Percentiles rank a stretch among this genome's conserved stretches.
Evolutionary conservation across 192 early-diverging fungal genomes (phyloP).

Genomic region (Umbelopsis ramanniana): DNA sequence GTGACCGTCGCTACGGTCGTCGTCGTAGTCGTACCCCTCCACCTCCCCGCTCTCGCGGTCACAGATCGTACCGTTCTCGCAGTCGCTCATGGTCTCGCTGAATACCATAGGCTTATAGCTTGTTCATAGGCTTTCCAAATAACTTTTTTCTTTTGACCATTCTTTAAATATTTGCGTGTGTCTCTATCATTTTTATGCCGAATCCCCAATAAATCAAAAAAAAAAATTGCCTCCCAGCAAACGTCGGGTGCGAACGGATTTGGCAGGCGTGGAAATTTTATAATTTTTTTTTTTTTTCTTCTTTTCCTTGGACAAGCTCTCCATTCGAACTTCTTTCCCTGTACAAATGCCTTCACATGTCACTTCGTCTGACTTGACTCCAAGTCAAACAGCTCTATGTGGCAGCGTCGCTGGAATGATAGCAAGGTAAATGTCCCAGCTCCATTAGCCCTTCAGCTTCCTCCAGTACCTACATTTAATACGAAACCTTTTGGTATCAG

Average conservation of each 20-base stretch:
- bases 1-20: conserved; percentile 33
- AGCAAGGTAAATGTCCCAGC: conserved; percentile 27
- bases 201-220: neutral
- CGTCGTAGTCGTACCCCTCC: conserved; percentile 44
- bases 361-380: conserved; percentile 32
- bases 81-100: conserved; percentile 45
- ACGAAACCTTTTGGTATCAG: conserved; percentile 49
- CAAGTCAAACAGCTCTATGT: conserved; percentile 47
- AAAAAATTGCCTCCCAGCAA: conserved; percentile 7
- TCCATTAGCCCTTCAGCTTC: neutral
- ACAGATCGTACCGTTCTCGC: conserved; percentile 39
- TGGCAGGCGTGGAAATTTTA: neutral
- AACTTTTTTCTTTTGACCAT: neutral
- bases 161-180: neutral
- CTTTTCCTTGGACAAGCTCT: neutral
- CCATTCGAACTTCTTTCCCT: neutral
- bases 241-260: neutral
- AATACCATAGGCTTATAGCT: neutral
- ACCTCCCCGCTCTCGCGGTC: conserved; percentile 31
- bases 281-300: neutral
- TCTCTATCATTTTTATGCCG: neutral
- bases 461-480: neutral
- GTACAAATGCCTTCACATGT: conserved; percentile 40
- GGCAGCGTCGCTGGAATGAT: conserved; percentile 60
- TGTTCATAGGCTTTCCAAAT: neutral